Evolutionary conservation across 1,284 basidiomycete species (phyloP), one percentile per base, ranked within the genome.

Genomic region (Naganishia liquefaciens): DNA sequence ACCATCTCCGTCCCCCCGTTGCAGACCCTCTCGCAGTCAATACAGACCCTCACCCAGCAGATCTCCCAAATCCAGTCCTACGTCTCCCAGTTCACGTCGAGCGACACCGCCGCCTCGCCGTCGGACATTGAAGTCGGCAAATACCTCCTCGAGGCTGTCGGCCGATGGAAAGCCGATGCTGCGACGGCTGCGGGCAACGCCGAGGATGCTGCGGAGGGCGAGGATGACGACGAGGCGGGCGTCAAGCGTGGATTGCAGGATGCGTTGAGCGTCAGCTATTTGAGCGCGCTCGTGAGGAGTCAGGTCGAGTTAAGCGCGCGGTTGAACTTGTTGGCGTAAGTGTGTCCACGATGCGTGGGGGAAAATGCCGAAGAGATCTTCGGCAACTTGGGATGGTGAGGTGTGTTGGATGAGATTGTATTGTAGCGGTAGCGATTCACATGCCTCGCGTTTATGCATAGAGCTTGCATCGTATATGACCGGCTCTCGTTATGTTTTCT

Each of bases 271-370:
- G 87, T 98, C 63, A 91, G 91, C 50, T 99, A 98, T 82, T 84
- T 99, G 70, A 89, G 93, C 52, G 97, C 93, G 79, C 85, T 99
- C 70, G 89, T 98, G 62, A 86, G 93, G 71, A 88, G 91, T 67
- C 95, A 99, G 82, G 90, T 92, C 62, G 94, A 98, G 79, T 87
- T 98, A 47, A 91, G 93, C 3, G 86, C 91, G 51, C 85, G 95
- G 72, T 82, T 99, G 75, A 89, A 91, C 61, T 84, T 99, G 66
- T 85, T 91, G 64, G 64, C 40, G 2, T 65, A 52, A 44, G 43
- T 37, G 52, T 23, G 25, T 30, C 27, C 13, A 5, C 19, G 51
- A 4, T 11, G 46, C n/a, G 30, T n/a, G 51, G 15, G 27, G 13
- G 21, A 27, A 49, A 49, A 49, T 2, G 47, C 47, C 21, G 47